Base-by-base conservation (phyloP, 2,329 filamentous ascomycete genomes). In the Sclerotinia minor region DNA sequence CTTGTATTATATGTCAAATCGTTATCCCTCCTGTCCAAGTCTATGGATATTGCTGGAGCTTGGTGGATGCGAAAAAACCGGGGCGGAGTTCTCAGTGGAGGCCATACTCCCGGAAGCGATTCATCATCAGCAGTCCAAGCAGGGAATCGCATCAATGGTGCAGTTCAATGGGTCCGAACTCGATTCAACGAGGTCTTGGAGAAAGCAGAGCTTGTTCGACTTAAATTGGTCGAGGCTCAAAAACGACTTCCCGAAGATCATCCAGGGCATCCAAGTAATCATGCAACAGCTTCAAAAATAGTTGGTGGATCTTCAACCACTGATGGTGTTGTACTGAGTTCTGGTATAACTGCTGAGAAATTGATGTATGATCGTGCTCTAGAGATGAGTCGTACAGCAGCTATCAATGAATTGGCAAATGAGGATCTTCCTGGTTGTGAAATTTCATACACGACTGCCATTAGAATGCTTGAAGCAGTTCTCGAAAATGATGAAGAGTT, bases 171-270 rank as follows among this genome's bases (percentile, higher is more conserved):
- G 95, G 90, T 96, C 67, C 91, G 95, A 45, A 86, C 85, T 72
- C 91, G 94, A 6, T 99, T 99, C 83, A 99, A 99, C 76, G 95
- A 98, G 77, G 95, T 96, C 50, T 82, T 98, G 69, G 94, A 97
- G 79, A 99, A 99, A 81, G 94, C 94, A 0, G 94, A 98, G 76
- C 85, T 97, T 71, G 93, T 97, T n/a, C 91, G 92, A 58, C 83
- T 94, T 58, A 96, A 94, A 77, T 84, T 99, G 60, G 83, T 92
- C 55, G 92, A 96, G 70, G 92, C 91, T 5, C 95, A 99, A 78
- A 90, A 88, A 77, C 86, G 89, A 73, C 83, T 99, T 5, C 94
- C 95, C 0, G 83, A 87, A 59, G 91, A 95, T 73, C 94, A 99
- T 74, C 90, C 93, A 0, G 90, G 88, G 73, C 92, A 98, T 75